A percentile compares a stretch with the other conserved stretches of the same genome.
Conservation (phyloP, 164 flowering plant species). For the Umbilicus rupestris region DNA sequence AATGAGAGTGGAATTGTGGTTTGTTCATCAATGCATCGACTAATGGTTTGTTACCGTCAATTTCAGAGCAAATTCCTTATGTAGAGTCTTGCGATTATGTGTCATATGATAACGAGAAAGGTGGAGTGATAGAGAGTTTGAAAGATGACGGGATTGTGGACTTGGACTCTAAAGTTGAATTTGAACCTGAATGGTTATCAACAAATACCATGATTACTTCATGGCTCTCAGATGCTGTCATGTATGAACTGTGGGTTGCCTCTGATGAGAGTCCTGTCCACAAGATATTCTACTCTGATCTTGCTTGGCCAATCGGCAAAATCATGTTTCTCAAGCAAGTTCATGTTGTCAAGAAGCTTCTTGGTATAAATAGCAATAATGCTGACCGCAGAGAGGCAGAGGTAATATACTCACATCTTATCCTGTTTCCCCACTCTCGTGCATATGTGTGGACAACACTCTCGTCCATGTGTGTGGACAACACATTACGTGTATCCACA, state of each 20-base stretch:
- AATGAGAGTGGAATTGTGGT: no score
- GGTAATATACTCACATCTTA: conserved; percentile 28
- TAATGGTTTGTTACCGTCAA: not conserved
- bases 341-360: conserved; percentile 38
- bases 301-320: conserved; percentile 86
- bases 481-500: not conserved
- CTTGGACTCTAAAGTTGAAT: conserved; percentile 47
- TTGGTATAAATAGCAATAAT: conserved; percentile 66
- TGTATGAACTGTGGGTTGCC: conserved; percentile 82
- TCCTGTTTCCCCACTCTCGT: not conserved
- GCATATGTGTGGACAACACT: no score
- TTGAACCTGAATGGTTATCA: conserved; percentile 70
- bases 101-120: conserved; percentile 79
- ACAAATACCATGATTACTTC: conserved; percentile 61
- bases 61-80: conserved; percentile 73
- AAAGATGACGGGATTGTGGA: conserved; percentile 74
- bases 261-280: conserved; percentile 48
- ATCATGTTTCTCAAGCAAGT: conserved; percentile 56
- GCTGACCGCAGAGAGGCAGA: conserved; percentile 58
- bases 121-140: conserved; percentile 69
- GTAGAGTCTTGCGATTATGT: conserved; percentile 72
- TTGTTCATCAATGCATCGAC: not conserved
- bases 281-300: conserved; percentile 72
- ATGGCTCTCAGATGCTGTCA: conserved; percentile 78
- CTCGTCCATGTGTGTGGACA: no score